These are phyloP conservation scores for Backusella tuberculispora DNA, from an alignment of 192 early-diverging fungal genomes.

Conservation along the genomic window DNA sequence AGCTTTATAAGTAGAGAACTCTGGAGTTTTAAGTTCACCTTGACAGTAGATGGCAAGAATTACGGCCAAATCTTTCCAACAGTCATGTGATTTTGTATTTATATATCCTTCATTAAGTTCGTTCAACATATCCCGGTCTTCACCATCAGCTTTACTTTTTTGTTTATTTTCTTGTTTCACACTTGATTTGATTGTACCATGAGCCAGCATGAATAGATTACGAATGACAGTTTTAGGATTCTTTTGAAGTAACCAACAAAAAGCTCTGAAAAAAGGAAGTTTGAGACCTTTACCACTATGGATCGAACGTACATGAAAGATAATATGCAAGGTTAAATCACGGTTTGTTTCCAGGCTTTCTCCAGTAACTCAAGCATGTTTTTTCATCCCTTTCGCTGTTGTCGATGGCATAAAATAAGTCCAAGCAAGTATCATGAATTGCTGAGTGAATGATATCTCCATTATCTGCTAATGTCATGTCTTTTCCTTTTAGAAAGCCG, in stretches of 20 bases:
- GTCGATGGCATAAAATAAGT: constrained; percentile 38
- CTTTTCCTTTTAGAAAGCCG: background rate
- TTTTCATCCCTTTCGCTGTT: background rate
- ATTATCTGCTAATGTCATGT: constrained; percentile 38
- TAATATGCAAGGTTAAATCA: constrained; percentile 38
- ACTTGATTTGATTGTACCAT: background rate
- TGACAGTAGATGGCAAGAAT: constrained; percentile 38
- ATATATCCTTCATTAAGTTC: background rate
- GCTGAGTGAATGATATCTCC: constrained; percentile 35
- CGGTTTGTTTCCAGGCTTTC: constrained; percentile 34
- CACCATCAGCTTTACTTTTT: too few species aligned
- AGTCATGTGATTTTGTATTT: constrained; percentile 41
- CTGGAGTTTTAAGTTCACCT: background rate
- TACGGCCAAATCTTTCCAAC: constrained; percentile 49
- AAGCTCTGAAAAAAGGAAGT: constrained; percentile 31
- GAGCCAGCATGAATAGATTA: too few species aligned
- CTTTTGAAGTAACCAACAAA: too few species aligned
- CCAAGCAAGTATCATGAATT: constrained; percentile 37
- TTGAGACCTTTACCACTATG: constrained; percentile 41
- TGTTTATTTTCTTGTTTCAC: too few species aligned
- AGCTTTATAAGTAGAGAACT: constrained; percentile 20
- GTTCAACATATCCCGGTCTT: constrained; percentile 21
- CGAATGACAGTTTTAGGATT: too few species aligned
- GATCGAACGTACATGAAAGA: constrained; percentile 45
- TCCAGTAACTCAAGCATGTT: background rate